These are phyloP conservation scores for Nothophytophthora sp. DNA, from an alignment of 352 stramenopile genomes.

Conservation along the genomic window DNA sequence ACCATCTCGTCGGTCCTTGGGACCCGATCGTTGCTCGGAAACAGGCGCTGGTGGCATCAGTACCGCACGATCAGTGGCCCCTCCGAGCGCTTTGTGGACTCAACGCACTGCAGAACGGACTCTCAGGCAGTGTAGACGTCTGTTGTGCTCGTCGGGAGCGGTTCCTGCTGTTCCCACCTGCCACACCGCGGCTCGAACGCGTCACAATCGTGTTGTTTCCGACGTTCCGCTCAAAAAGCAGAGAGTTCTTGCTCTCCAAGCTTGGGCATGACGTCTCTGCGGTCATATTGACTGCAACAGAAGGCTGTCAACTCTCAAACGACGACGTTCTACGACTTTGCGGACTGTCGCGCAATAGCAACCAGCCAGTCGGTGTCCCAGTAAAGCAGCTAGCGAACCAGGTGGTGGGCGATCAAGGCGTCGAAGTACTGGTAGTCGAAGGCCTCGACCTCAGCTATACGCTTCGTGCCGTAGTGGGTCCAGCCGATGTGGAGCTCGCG, in stretches of 20 bases:
- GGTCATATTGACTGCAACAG: slow-evolving; percentile 21
- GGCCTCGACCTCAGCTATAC: slow-evolving; percentile 39
- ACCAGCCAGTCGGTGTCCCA: slow-evolving; percentile 3
- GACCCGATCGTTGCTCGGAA: slow-evolving; percentile 50
- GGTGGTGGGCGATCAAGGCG: slow-evolving; percentile 10
- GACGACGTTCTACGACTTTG: slow-evolving; percentile 20
- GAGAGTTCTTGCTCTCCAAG: slow-evolving; percentile 23
- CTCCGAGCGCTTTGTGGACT: slow-evolving; percentile 77
- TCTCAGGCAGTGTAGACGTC: slow-evolving; percentile 59
- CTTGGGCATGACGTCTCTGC: slow-evolving; percentile 25
- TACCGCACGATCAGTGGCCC: slow-evolving; percentile 46
- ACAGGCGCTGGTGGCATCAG: slow-evolving; percentile 32
- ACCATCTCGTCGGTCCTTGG: slow-evolving; percentile 56
- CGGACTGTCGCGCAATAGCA: slow-evolving; percentile 7
- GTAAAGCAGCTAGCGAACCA: slow-evolving; percentile 13
- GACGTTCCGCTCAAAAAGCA: slow-evolving; percentile 24
- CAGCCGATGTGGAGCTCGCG: slow-evolving; percentile 30
- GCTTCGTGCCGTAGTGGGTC: slow-evolving; percentile 40
- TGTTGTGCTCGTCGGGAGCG: slow-evolving; percentile 63
- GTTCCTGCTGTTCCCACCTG: slow-evolving; percentile 56
- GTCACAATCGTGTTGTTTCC: slow-evolving; percentile 44
- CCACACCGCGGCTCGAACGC: slow-evolving; percentile 21
- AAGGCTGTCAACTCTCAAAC: slow-evolving; percentile 6
- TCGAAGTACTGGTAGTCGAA: slow-evolving; percentile 40
- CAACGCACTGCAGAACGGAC: slow-evolving; percentile 57